Conservation (phyloP, 805 yeast species). For the Saccharomycopsis selenospora region DNA sequence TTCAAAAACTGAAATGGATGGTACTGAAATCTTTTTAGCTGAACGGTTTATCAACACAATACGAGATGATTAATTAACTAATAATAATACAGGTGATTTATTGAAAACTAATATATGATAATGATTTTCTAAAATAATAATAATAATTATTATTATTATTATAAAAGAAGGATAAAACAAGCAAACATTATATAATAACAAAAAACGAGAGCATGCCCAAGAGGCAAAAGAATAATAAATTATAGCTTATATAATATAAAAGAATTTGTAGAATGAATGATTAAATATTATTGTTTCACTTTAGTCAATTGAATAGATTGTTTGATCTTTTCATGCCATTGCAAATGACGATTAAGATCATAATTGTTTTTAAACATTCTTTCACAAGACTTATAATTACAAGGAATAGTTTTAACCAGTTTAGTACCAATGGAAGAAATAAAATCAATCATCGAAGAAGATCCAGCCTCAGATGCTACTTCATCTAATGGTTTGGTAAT, state of each 20-base stretch:
- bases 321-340: constrained; percentile 36
- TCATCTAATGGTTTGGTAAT: not conserved
- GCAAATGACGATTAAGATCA: constrained; percentile 40
- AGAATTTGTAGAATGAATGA: no score
- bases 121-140: no score
- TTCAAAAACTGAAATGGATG: constrained; percentile 46
- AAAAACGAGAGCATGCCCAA: no score
- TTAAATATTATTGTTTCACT: no score
- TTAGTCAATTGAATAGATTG: no score
- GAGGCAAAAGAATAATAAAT: no score
- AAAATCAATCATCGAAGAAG: constrained; percentile 6
- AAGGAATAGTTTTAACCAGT: constrained; percentile 27
- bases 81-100: no score
- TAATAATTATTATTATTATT: no score
- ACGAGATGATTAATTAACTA: constrained; percentile 21
- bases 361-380: constrained; percentile 35
- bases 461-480: not conserved
- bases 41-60: constrained; percentile 20
- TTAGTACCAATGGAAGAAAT: constrained; percentile 8
- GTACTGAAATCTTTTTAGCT: constrained; percentile 49
- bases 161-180: no score
- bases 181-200: no score
- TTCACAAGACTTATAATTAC: constrained; percentile 37
- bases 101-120: no score
- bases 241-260: no score